Conservation (phyloP, 805 yeast species). For the Jamesozyma lodderae region DNA sequence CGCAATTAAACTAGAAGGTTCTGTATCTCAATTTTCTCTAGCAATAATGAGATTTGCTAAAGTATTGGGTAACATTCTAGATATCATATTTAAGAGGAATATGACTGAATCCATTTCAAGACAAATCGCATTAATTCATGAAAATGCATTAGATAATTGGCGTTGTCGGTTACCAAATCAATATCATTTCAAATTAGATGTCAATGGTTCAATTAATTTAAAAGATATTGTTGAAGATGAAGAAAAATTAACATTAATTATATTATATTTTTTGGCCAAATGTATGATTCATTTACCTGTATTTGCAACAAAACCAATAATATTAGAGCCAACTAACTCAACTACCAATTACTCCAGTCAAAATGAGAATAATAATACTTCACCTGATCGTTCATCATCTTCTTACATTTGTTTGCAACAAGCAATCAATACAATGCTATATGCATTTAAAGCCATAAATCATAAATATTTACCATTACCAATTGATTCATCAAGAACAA, state of each 20-base stretch:
- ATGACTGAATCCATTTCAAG: slow-evolving; percentile 26
- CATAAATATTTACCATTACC: slow-evolving; percentile 51
- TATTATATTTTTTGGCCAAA: slow-evolving; percentile 53
- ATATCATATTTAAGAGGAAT: slow-evolving; percentile 56
- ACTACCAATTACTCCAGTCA: slow-evolving; percentile 16
- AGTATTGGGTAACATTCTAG: slow-evolving; percentile 65
- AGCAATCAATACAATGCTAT: slow-evolving; percentile 51
- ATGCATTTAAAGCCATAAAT: slow-evolving; percentile 39
- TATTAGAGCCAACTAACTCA: background rate
- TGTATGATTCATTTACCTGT: slow-evolving; percentile 57
- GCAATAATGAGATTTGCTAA: slow-evolving; percentile 60
- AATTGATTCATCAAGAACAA: slow-evolving; percentile 50
- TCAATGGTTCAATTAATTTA: slow-evolving; percentile 36
- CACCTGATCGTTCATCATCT: slow-evolving; percentile 35
- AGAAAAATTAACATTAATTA: slow-evolving; percentile 45
- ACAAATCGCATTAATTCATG: slow-evolving; percentile 35
- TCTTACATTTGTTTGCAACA: slow-evolving; percentile 63
- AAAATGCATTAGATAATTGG: slow-evolving; percentile 74
- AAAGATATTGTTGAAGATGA: slow-evolving; percentile 22
- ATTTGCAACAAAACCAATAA: slow-evolving; percentile 36
- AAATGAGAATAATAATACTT: slow-evolving; percentile 1
- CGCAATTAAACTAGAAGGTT: slow-evolving; percentile 57
- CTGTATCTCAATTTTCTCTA: slow-evolving; percentile 54
- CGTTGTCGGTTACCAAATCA: slow-evolving; percentile 55
- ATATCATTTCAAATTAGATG: slow-evolving; percentile 55